Base-by-base conservation (phyloP, 1,284 basidiomycete species). In the Pholiota adiposa region DNA sequence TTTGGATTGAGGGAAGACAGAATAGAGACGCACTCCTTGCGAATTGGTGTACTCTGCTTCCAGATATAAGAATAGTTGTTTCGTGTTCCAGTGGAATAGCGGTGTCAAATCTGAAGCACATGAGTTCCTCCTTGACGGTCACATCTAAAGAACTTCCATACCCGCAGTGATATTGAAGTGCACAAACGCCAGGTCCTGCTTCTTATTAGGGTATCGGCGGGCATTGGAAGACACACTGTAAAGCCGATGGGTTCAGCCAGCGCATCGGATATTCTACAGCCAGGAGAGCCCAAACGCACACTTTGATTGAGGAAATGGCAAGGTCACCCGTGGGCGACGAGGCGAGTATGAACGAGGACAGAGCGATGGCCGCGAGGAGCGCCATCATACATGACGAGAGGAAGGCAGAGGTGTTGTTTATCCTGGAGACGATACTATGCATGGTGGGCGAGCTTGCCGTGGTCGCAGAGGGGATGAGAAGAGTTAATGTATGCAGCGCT, bases 21-120 rank as follows among this genome's bases (percentile, higher is more conserved):
- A 23, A 76, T 86, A 72, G n/a, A 27, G 11, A 78, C 89, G 73
- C 71, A 92, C 92, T 52, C 90, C 89, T 73, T 89, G 78, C 0
- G 79, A 72, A 58, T 88, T 91, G 40, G 80, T 82, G 69, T 93
- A 94, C 71, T 94, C 90, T 0, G 90, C 93, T 64, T 87, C 84
- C 40, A 95, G 79, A 69, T 92, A 94, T 19, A 96, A 74, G 71
- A 97, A 96, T 16, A 97, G 73, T 71, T 97, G 94, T 73, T 97
- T 97, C 11, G 94, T 97, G 73, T 97, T 97, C 93, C 94, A 97
- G 72, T 94, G 82, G 76, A 96, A 97, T 18, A 97, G 78, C 3
- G 92, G 84, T 11, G 82, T 78, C 12, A 96, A 77, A 75, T 97
- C 94, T 91, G 29, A 12, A 49, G 8, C 34, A n/a, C 33, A n/a